Evolutionary conservation across 805 yeast species (phyloP), one percentile per base, ranked within the genome.

Genomic region (Candida parachauliodes): DNA sequence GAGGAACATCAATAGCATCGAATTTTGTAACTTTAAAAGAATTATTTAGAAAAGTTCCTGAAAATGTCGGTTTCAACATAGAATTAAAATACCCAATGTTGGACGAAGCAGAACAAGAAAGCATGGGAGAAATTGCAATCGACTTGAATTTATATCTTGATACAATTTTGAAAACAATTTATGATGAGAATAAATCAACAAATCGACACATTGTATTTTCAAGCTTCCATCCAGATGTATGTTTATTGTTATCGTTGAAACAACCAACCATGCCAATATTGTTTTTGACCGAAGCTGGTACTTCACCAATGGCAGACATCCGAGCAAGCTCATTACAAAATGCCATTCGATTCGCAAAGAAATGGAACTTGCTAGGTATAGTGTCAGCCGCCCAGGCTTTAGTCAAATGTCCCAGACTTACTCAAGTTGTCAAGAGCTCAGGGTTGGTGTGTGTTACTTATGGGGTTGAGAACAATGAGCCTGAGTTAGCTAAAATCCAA

Each of bases 81-180:
- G 98, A 91, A 59, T 81, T 93, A 61, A 88, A 91, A 56, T 91
- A 88, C 55, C 98, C 98, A 2, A 85, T 91, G 93, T 71, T 88
- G 36, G 95, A 88, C 56, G 98, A 91, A 62, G 89, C 95, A 0
- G 84, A 88, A 56, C 72, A 71, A 2, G 97, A 91, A 54, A 88
- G 83, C 42, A 83, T 89, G 78, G 96, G 95, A 12, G 83, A 83
- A 46, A 69, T 85, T 44, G 87, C 83, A 2, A 75, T 83, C 41
- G 96, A 89, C 49, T 69, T 88, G 66, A 91, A 91, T 57, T 74
- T 72, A 48, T 91, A 88, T 80, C 85, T 88, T 24, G 97, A 91
- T 57, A 86, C 95, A 0, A 85, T 91, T 12, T 70, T 91, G 47
- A 70, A 83, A 48, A 74, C 72, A 19, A 91, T 91, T 11, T 89